Percentiles rank a stretch among this genome's conserved stretches.
phyloP scores from a whole-genome alignment of 2,329 filamentous ascomycete genomes.

The Diaporthe nobilis region DNA sequence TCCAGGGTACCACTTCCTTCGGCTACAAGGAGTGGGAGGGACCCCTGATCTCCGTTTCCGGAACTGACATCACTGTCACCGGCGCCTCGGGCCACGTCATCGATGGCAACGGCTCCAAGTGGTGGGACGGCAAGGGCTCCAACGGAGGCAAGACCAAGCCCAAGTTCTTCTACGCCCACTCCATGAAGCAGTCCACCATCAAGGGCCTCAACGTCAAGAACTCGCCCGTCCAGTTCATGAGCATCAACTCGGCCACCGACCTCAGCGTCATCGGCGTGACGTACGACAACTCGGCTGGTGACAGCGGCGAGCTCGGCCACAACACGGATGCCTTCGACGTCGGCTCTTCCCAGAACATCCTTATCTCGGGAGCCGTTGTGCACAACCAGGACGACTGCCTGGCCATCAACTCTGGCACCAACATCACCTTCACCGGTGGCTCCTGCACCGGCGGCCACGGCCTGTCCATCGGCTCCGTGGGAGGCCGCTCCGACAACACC shows the following conservation, averaged over 20 bases:
- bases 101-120: constrained; percentile 42
- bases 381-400: constrained; percentile 75
- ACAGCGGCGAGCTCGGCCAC: constrained; percentile 49
- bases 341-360: constrained; percentile 62
- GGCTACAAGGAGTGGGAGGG: constrained; percentile 75
- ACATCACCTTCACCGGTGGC: constrained; percentile 63
- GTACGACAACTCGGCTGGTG: constrained; percentile 57
- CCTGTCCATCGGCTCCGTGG: constrained; percentile 60
- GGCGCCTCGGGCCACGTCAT: constrained; percentile 47
- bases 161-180: constrained; percentile 65
- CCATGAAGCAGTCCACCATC: constrained; percentile 54
- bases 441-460: constrained; percentile 61
- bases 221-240: constrained; percentile 59
- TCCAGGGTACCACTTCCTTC: constrained; percentile 40
- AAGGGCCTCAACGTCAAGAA: constrained; percentile 57
- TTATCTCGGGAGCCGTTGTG: constrained; percentile 66
- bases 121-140: constrained; percentile 52
- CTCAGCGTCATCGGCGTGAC: constrained; percentile 54
- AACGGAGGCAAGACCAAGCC: constrained; percentile 58
- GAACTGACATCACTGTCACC: constrained; percentile 42
- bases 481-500: constrained; percentile 63
- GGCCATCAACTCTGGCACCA: constrained; percentile 67
- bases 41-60: constrained; percentile 53
- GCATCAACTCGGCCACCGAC: constrained; percentile 54
- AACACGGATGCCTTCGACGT: constrained; percentile 75